These are phyloP conservation scores for Fusarium goolgardi DNA, from an alignment of 2,329 filamentous ascomycete species.

Conservation along the genomic window DNA sequence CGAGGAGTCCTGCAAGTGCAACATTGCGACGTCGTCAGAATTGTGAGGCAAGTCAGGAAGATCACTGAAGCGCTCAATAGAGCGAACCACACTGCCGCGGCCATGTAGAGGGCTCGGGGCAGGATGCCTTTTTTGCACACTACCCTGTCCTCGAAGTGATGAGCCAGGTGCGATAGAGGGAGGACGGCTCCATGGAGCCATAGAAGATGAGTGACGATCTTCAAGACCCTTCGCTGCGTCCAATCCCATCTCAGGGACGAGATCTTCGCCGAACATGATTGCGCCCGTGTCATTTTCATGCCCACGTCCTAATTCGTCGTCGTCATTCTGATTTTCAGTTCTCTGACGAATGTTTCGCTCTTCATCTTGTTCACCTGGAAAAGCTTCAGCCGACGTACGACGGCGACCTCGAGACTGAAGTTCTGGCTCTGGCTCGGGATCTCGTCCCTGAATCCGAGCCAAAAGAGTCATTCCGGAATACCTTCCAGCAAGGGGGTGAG, in stretches of 20 bases:
- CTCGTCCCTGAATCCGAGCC: constrained; percentile 46
- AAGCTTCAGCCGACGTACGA: constrained; percentile 59
- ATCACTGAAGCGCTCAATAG: constrained; percentile 63
- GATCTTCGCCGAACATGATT: constrained; percentile 54
- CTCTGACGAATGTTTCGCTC: constrained; percentile 55
- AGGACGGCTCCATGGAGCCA: constrained; percentile 64
- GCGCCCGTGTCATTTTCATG: constrained; percentile 44
- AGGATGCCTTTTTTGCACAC: constrained; percentile 50
- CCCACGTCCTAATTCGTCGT: constrained; percentile 47
- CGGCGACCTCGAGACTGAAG: constrained; percentile 49
- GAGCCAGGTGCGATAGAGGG: constrained; percentile 61
- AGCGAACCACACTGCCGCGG: constrained; percentile 52
- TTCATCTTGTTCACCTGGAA: constrained; percentile 53
- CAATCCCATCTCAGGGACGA: constrained; percentile 74
- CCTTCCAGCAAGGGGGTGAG: constrained; percentile 58
- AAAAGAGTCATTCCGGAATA: constrained; percentile 60
- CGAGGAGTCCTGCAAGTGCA: constrained; percentile 49
- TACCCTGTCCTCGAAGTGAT: constrained; percentile 56
- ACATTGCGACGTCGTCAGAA: constrained; percentile 49
- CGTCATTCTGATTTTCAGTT: constrained; percentile 39
- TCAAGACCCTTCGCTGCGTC: constrained; percentile 73
- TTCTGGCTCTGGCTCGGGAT: constrained; percentile 36
- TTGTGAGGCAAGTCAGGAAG: constrained; percentile 49
- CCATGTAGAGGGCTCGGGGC: constrained; percentile 55
- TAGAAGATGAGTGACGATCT: constrained; percentile 69